Base-by-base conservation (phyloP, 768 basidiomycete species). In the Lactifluus rugatus region DNA sequence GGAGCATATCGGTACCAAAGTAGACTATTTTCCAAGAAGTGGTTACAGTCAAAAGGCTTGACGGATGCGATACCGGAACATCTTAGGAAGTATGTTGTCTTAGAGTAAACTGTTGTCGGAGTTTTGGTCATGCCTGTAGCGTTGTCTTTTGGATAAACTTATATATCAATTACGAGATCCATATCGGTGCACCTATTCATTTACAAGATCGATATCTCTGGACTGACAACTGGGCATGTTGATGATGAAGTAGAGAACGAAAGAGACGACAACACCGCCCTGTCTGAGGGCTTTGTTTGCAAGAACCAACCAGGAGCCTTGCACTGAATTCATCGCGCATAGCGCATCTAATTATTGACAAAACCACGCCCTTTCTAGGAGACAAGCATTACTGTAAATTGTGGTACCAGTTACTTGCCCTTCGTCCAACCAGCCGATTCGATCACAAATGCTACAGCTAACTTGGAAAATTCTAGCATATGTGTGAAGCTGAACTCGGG, bases 1-100 rank as follows among this genome's bases (percentile, higher is more conserved):
- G 96, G 95, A 7, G 96, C 96, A 46, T 95, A 98, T 68, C 81
- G 96, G 68, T 96, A 99, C 68, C 96, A 98, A 74, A 94, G 90
- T 60, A 81, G 96, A 11, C 74, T 99, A 36, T 99, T 99, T 75
- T 96, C 93, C 16, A 88, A 88, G 70, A 81, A 82, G 65, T 99
- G 96, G 96, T 73, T 99, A 48, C 76, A 83, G 68, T 75, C 79
- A 36, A 98, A 98, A 69, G 84, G 79, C 0, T 74, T 99, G 50
- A 77, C 80, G 42, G 75, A 79, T 34, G 84, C 85, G 23, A 90
- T 99, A 66, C 94, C 96, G 1, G 76, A 81, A 48, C 79, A 89
- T 62, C 70, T 98, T 61, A 85, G 83, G 71, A 95, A 95, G 69
- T 98, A 99, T 68, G 81, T 84, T 60, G 90, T 97, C 34, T 72